phyloP scores from a whole-genome alignment of 202 grass and related monocot species.

The Tripidium arundinaceum region DNA sequence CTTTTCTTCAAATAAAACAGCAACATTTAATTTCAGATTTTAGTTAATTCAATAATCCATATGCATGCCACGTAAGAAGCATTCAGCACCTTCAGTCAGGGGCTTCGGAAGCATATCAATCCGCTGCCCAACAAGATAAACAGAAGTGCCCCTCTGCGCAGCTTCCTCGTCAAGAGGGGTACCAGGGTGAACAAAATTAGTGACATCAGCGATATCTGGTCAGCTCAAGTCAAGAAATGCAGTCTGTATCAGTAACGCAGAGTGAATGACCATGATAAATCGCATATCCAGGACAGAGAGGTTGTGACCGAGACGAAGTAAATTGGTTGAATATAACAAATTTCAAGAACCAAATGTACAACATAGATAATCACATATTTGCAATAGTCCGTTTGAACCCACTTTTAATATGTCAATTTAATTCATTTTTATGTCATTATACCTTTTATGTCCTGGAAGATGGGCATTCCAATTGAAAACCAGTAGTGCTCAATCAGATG shows the following conservation, averaged over 20 bases:
- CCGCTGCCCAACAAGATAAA: slow-evolving; percentile 96
- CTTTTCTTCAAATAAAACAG: slow-evolving; percentile 18
- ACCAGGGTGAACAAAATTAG: slow-evolving; percentile 90
- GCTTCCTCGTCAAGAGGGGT: slow-evolving; percentile 97
- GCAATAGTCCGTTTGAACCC: neutral
- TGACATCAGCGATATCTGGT: slow-evolving; percentile 98
- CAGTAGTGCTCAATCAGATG: neutral
- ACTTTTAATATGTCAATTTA: slow-evolving; percentile 4
- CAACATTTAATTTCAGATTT: neutral
- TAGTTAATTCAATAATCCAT: neutral
- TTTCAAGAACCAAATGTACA: slow-evolving; percentile 19
- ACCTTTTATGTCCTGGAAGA: neutral
- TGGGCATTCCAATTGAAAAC: neutral
- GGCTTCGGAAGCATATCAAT: slow-evolving; percentile 99
- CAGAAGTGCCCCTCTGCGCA: slow-evolving; percentile 82
- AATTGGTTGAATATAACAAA: slow-evolving; percentile 3
- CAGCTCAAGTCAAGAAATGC: slow-evolving; percentile 35
- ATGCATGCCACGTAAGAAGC: neutral
- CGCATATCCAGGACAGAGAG: neutral
- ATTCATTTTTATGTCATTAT: neutral
- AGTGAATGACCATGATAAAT: neutral
- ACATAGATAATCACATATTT: neutral
- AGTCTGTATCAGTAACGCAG: slow-evolving; percentile 24
- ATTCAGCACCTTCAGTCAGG: slow-evolving; percentile 87
- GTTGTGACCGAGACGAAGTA: neutral